Conservation (phyloP, 75 land plant species). For the Isoetes taiwanensis region DNA sequence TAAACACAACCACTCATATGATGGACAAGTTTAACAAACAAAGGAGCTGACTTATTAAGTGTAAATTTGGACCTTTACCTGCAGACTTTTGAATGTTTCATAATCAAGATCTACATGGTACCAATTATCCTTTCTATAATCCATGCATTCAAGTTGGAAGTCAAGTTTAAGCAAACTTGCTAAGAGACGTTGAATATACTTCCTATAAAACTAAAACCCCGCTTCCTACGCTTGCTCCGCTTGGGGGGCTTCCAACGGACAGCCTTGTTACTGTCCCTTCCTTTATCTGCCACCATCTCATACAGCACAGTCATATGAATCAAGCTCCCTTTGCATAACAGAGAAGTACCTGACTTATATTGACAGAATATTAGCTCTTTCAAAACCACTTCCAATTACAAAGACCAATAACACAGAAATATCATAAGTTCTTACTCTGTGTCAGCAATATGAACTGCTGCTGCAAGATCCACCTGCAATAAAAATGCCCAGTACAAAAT, state of each 20-base stretch:
- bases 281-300: constrained; percentile 95
- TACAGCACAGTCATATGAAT: constrained; percentile 75
- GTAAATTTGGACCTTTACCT: too few relatives aligned
- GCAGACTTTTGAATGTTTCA: constrained; percentile 63
- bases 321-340: constrained; percentile 49
- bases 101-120: constrained; percentile 88
- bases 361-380: too few relatives aligned
- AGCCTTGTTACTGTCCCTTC: constrained; percentile 45
- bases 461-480: constrained; percentile 89
- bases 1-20: neutral
- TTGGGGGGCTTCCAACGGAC: constrained; percentile 33
- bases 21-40: too few relatives aligned
- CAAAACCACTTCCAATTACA: too few relatives aligned
- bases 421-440: constrained; percentile 46
- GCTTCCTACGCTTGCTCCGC: constrained; percentile 38
- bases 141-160: constrained; percentile 90
- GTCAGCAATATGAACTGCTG: constrained; percentile 89
- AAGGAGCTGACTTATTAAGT: too few relatives aligned
- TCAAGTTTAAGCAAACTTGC: constrained; percentile 54
- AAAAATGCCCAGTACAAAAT: neutral
- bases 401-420: neutral
- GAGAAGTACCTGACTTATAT: constrained; percentile 57
- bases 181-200: constrained; percentile 60
- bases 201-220: constrained; percentile 53
- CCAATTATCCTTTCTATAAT: constrained; percentile 79